phyloP scores from a whole-genome alignment of 345 rosid species.

The Eucalyptus curtisii region DNA sequence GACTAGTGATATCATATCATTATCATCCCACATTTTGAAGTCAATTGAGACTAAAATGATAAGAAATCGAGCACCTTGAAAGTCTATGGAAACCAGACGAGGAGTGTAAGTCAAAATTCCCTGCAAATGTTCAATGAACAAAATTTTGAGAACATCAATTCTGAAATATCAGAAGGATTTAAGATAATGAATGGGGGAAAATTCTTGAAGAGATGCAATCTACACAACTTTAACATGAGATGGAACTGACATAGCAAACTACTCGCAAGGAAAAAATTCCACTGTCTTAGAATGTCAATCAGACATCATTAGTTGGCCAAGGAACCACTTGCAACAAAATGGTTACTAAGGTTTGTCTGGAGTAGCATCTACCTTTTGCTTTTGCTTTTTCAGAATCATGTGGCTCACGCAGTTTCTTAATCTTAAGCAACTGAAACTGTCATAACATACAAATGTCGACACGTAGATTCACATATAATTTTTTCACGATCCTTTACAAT shows the following conservation, averaged over 20 bases:
- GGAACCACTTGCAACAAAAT: background rate
- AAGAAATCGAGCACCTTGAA: conserved; percentile 45
- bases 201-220: background rate
- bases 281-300: background rate
- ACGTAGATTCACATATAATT: background rate
- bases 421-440: background rate
- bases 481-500: background rate
- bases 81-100: conserved; percentile 60
- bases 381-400: background rate
- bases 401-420: background rate
- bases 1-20: background rate
- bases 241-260: background rate
- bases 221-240: background rate
- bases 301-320: background rate
- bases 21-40: background rate
- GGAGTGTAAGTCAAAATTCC: conserved; percentile 75
- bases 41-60: background rate
- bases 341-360: background rate
- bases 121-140: conserved; percentile 18
- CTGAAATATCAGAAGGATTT: background rate
- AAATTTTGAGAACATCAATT: background rate
- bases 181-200: background rate
- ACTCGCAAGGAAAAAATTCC: background rate
- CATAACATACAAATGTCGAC: background rate
- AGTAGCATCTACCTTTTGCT: background rate